Evolutionary conservation across 1,284 basidiomycete genomes (phyloP).

Genomic region (Ustilago crameri): DNA sequence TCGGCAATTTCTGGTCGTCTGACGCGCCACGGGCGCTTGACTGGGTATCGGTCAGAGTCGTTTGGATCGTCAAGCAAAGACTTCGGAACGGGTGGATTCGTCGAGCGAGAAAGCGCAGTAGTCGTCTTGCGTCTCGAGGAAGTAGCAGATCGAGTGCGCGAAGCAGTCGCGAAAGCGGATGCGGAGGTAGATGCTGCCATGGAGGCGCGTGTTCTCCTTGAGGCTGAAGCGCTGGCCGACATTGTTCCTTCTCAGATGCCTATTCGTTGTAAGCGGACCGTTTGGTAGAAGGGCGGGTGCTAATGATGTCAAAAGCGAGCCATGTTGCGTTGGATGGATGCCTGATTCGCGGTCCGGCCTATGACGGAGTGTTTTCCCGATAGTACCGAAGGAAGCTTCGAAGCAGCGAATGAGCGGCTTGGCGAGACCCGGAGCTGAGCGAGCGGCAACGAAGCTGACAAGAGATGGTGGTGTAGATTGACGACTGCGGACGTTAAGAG

Average conservation of each 20-base stretch:
- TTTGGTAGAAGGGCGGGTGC: not conserved
- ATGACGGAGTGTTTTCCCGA: too few species aligned
- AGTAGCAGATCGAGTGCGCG: constrained; percentile 4
- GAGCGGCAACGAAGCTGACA: too few species aligned
- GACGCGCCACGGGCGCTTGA: too few species aligned
- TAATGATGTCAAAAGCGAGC: not conserved
- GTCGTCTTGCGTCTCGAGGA: constrained; percentile 7
- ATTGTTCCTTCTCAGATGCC: constrained; percentile 3
- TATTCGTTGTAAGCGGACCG: not conserved
- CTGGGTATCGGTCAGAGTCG: too few species aligned
- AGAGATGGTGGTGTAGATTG: too few species aligned
- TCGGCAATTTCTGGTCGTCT: constrained; percentile 14
- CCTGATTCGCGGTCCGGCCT: too few species aligned
- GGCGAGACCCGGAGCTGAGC: too few species aligned
- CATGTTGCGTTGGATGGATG: not conserved
- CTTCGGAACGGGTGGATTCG: too few species aligned
- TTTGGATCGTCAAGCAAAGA: too few species aligned
- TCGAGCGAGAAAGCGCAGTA: constrained; percentile 3
- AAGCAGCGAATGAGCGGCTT: too few species aligned
- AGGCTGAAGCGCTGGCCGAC: constrained; percentile 11
- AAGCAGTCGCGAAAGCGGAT: constrained; percentile 9
- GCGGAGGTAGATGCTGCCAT: constrained; percentile 17
- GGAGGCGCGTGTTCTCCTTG: constrained; percentile 22
- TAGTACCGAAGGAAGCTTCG: too few species aligned
- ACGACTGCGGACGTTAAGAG: too few species aligned